These are phyloP conservation scores for Fonsecaea multimorphosa DNA, from an alignment of 2,329 filamentous ascomycete genomes.

Conservation along the genomic window DNA sequence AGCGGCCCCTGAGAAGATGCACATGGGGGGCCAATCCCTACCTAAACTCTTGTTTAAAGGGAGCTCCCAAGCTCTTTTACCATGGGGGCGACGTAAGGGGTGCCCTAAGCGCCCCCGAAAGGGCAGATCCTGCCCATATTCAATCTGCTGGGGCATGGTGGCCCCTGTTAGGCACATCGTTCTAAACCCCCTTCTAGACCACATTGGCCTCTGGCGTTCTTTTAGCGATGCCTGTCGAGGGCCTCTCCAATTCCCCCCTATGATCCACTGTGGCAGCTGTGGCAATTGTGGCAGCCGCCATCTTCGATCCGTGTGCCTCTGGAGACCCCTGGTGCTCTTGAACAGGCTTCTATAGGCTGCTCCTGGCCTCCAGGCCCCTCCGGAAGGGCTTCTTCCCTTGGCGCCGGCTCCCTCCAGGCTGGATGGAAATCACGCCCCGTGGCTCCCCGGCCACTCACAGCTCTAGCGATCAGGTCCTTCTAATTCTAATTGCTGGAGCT, in stretches of 20 bases:
- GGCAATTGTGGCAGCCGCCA: conserved; percentile 1
- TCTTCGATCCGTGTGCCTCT: not conserved
- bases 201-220: conserved; percentile 2
- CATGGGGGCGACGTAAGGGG: not conserved
- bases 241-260: conserved; percentile 19
- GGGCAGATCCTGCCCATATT: conserved; percentile 12
- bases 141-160: conserved; percentile 13
- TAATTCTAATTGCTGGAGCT: conserved; percentile 15
- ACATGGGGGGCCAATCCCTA: not conserved
- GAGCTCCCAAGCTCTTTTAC: not conserved
- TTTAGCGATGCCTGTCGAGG: conserved; percentile 13
- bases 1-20: not conserved
- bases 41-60: not conserved
- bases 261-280: not conserved
- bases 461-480: conserved; percentile 2
- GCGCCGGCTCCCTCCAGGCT: conserved; percentile 8
- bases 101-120: not conserved
- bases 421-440: conserved; percentile 15
- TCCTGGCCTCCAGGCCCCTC: too few relatives aligned
- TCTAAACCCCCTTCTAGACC: conserved; percentile 20
- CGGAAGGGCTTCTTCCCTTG: conserved; percentile 3
- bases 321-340: not conserved
- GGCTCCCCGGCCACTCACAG: conserved; percentile 17
- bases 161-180: conserved; percentile 6
- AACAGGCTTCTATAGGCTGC: conserved; percentile 1